Evolutionary conservation across 345 rosid genomes (phyloP).

Genomic region (Firmiana major): DNA sequence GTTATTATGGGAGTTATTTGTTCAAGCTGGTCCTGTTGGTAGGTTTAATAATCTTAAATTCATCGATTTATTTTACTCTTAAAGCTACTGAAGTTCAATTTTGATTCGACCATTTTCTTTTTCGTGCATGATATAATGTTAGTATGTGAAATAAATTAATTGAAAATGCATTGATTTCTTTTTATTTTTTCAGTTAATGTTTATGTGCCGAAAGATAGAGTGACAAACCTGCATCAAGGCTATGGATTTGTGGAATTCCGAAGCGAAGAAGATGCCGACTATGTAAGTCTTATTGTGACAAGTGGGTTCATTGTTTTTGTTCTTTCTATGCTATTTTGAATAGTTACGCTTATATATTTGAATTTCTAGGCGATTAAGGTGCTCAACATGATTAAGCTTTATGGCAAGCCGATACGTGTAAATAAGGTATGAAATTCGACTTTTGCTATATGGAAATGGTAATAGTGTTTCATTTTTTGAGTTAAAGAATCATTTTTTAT

Average conservation of each 20-base stretch:
- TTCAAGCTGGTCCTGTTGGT: slow-evolving; percentile 99
- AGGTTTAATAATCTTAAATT: slow-evolving; percentile 10
- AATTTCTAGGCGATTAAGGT: no score
- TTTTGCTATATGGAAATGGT: no score
- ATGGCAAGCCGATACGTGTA: no score
- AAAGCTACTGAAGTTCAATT: neutral
- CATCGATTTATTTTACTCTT: neutral
- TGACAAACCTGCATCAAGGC: slow-evolving; percentile 89
- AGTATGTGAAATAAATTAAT: slow-evolving; percentile 34
- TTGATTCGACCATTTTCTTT: neutral
- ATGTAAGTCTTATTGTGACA: no score
- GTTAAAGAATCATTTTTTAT: no score
- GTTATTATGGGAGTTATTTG: slow-evolving; percentile 92
- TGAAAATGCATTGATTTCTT: neutral
- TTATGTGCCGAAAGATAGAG: slow-evolving; percentile 95
- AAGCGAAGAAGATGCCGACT: slow-evolving; percentile 94
- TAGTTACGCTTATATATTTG: no score
- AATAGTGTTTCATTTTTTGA: no score
- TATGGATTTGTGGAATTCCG: slow-evolving; percentile 91
- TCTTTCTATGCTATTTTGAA: no score
- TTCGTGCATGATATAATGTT: neutral
- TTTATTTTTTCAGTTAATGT: slow-evolving; percentile 63
- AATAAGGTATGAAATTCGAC: no score
- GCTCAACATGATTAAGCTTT: no score
- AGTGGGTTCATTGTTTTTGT: no score